Evolutionary conservation across 257 asterid genomes (phyloP).

Genomic region (Voacanga thouarsii): DNA sequence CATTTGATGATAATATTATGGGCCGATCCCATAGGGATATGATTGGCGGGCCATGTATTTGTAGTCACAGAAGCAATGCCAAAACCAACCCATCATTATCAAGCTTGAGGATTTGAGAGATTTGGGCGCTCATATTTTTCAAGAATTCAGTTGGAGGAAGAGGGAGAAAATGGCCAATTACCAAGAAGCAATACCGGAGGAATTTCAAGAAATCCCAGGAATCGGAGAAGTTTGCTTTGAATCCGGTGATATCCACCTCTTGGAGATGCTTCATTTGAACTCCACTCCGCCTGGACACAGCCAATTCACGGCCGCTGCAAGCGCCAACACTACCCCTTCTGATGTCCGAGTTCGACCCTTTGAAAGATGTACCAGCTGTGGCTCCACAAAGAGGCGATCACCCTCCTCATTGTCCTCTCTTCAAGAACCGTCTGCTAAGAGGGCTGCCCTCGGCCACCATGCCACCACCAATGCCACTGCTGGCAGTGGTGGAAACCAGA

Average conservation of each 20-base stretch:
- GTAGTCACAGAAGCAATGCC: no score
- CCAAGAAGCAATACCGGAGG: not conserved
- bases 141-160: not conserved
- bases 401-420: constrained; percentile 10
- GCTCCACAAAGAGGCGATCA: constrained; percentile 24
- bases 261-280: constrained; percentile 19
- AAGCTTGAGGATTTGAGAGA: no score
- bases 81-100: no score
- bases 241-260: constrained; percentile 12
- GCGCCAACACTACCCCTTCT: not conserved
- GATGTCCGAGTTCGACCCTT: not conserved
- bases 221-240: constrained; percentile 7
- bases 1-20: no score
- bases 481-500: not conserved
- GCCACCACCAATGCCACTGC: constrained; percentile 17
- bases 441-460: not conserved
- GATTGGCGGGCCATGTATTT: no score
- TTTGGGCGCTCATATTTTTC: not conserved
- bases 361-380: constrained; percentile 8
- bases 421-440: constrained; percentile 27
- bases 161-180: not conserved
- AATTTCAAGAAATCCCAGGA: constrained; percentile 20
- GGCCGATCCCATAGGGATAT: no score
- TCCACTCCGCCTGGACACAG: not conserved
- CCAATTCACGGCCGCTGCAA: constrained; percentile 27